Evolutionary conservation across 345 rosid genomes (phyloP).

Genomic region (Camelina sativa): DNA sequence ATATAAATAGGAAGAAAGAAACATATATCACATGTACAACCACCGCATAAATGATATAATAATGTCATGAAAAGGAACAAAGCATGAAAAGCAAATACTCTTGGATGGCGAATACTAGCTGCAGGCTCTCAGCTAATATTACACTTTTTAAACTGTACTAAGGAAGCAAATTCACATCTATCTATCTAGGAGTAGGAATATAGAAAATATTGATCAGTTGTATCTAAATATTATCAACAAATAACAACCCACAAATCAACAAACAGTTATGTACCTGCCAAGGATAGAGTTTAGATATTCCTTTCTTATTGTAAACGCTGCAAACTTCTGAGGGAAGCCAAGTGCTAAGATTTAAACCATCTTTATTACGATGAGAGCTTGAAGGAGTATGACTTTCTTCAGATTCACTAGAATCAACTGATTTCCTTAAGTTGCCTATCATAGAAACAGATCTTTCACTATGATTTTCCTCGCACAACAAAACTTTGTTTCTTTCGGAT

Average conservation of each 20-base stretch:
- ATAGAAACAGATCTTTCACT: slow-evolving; percentile 45
- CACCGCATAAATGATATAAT: neutral
- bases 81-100: slow-evolving; percentile 19
- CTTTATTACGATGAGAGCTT: slow-evolving; percentile 57
- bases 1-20: neutral
- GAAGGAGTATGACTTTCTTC: slow-evolving; percentile 73
- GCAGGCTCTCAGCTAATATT: slow-evolving; percentile 17
- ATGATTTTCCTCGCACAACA: slow-evolving; percentile 44
- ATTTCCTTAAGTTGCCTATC: slow-evolving; percentile 46
- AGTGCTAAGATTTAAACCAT: slow-evolving; percentile 55
- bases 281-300: slow-evolving; percentile 80
- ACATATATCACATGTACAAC: slow-evolving; percentile 22
- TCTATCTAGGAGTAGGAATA: slow-evolving; percentile 18
- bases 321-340: slow-evolving; percentile 94
- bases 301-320: slow-evolving; percentile 72
- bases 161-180: slow-evolving; percentile 26
- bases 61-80: slow-evolving; percentile 25
- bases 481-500: slow-evolving; percentile 40
- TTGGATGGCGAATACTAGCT: slow-evolving; percentile 23
- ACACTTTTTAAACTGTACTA: slow-evolving; percentile 20
- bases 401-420: slow-evolving; percentile 43
- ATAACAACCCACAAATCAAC: slow-evolving; percentile 23
- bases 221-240: slow-evolving; percentile 13
- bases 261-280: slow-evolving; percentile 77
- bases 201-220: slow-evolving; percentile 11